Evolutionary conservation across 2,329 filamentous ascomycete species (phyloP), one percentile per base, ranked within the genome.

Genomic region (Exophiala dermatitidis): DNA sequence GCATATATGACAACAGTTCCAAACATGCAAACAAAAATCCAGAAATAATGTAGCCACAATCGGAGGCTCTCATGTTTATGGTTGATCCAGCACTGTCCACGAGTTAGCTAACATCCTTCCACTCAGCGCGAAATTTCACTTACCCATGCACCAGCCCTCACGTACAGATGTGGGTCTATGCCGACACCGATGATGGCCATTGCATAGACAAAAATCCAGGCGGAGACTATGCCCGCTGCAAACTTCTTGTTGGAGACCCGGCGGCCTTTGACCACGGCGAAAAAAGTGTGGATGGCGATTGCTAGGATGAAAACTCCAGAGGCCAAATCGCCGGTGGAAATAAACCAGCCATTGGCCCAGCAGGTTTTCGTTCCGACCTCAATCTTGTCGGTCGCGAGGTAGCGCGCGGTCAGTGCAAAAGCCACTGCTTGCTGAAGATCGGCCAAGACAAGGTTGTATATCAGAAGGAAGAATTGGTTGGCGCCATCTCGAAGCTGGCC

Each of bases 271-370:
- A 77, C 69, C 5, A 79, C 72, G 5, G 74, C 68, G 50, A 75
- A 58, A 63, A 75, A 77, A 0, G 77, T 80, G 56, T 79, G 76
- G n/a, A 78, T 63, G 7, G 76, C 76, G 60, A 79, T 79, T 6
- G 75, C 73, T 3, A 79, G 66, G 46, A 79, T 77, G 59, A 79
- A 80, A 41, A 78, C 69, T 6, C 76, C 77, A 55, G 74, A 78
- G 0, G 72, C 69, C 2, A 78, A 71, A 56, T 79, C 76, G 29
- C 77, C 77, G 43, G 78, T 69, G 50, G 79, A 75, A 3, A 79
- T 64, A 58, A 77, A 74, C 64, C 76, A 72, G 2, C 71, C 77
- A 57, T 80, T 77, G 1, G 74, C 64, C 52, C 75, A 75, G 60
- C 77, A 80, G 2, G 70, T 69, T 3, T 65, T 65, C 0, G 72